Base-by-base conservation (phyloP, 2,329 filamentous ascomycete species). In the Neopestalotiopsis clavispora region DNA sequence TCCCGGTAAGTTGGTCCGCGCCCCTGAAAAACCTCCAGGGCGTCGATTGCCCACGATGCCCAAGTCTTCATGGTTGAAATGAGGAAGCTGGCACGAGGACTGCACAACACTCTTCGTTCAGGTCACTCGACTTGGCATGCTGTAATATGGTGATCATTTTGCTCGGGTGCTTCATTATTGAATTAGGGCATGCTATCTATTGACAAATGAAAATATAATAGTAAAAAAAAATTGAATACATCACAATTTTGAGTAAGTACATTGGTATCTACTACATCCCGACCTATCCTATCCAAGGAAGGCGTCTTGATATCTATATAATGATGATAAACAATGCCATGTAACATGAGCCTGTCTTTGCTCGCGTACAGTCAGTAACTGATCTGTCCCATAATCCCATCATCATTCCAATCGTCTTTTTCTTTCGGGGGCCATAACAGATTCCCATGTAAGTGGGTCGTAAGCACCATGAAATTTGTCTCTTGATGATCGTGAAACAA, bases 241-340 rank as follows among this genome's bases (percentile, higher is more conserved):
- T n/a, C 57, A 30, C 57, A 59, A 28, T 59, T 28, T 32, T 23
- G 49, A 59, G 30, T 17, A 34, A 62, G 59, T 62, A 62, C 34
- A 62, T 62, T 62, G 59, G 32, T 62, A 59, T 62, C 30, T 62
- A 62, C n/a, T 40, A 40, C 34, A 40, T 38, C 32, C 59, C 59
- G 32, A 42, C 59, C 59, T 40, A 7, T 20, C 34, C 59, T 62
- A 62, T 62, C 59, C 59, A 62, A 59, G 59, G 59, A 34, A 62
- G 30, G 59, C n/a, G 30, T 40, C 23, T 20, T 62, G 34, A 62
- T 20, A 52, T 52, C 45, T 52, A 34, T 62, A 62, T 62, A 62
- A 34, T 62, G 34, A 40, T 40, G 34, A 40, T 40, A 20, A 62
- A 42, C 28, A n/a, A 62, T 62, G 59, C 59, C 59, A 20, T 38